Conservation (phyloP, 768 basidiomycete genomes). For the Rhizopogon vulgaris region DNA sequence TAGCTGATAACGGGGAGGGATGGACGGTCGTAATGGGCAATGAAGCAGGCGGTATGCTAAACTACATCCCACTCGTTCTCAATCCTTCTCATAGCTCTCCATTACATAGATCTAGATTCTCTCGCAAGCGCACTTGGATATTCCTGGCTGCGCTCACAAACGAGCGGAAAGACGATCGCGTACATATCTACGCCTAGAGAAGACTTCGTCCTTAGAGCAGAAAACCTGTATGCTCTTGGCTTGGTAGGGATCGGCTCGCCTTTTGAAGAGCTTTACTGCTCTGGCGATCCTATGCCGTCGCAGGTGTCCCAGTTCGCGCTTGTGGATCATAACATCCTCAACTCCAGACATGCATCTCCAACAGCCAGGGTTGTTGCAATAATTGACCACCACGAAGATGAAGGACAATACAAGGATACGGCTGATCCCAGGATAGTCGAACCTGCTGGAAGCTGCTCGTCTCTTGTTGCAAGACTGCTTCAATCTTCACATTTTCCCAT, state of each 20-base stretch:
- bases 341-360: conserved; percentile 32
- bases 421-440: conserved; percentile 63
- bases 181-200: conserved; percentile 61
- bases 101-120: conserved; percentile 74
- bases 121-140: conserved; percentile 82
- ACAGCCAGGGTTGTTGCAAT: conserved; percentile 60
- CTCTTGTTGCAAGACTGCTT: conserved; percentile 44
- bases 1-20: conserved; percentile 48
- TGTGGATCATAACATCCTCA: conserved; percentile 86
- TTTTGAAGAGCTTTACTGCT: conserved; percentile 53
- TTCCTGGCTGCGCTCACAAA: conserved; percentile 61
- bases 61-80: not conserved
- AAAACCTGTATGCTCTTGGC: not conserved
- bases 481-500: conserved; percentile 19
- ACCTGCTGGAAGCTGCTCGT: conserved; percentile 74
- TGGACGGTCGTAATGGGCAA: conserved; percentile 95
- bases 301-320: conserved; percentile 59
- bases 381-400: conserved; percentile 92
- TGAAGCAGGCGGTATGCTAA: conserved; percentile 79
- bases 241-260: not conserved
- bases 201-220: conserved; percentile 70
- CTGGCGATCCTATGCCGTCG: conserved; percentile 48
- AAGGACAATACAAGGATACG: conserved; percentile 53
- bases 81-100: not conserved
- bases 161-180: conserved; percentile 56